Evolutionary conservation across 2,329 filamentous ascomycete species (phyloP), one percentile per base, ranked within the genome.

Genomic region (Penicillium nordicum): DNA sequence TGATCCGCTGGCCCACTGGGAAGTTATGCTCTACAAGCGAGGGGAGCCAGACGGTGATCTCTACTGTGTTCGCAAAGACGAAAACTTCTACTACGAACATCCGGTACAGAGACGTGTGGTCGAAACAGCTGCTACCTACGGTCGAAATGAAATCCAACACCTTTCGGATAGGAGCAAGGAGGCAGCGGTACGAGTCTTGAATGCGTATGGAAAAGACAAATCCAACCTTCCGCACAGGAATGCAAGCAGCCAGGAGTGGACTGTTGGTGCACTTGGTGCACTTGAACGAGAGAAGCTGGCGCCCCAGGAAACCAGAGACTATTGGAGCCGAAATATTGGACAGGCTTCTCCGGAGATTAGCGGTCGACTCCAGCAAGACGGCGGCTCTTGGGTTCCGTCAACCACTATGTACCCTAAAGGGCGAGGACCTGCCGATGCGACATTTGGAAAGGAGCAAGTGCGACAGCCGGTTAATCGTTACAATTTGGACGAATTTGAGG

Each of bases 181-280:
- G n/a, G 6, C n/a, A 6, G 36, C 36, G 10, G 36, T 10, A 11
- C 36, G 2, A 3, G 4, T 21, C 10, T 38, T 38, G 36, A 16
- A 38, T 38, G 2, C 36, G 36, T 38, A 38, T 11, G 36, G 36
- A 21, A 38, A 21, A 11, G 36, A 38, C n/a, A 38, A 11, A 38
- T 21, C 9, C 36, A 38, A 38, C 36, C n/a, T 38, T 21, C 36
- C 36, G 0, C n/a, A 2, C 1, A 2, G 9, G 0, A 1, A 12
- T 38, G 36, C n/a, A 38, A 38, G 1, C n/a, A 2, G n/a, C 2
- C 36, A 38, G 36, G n/a, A 38, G 2, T 38, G 36, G 36, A 38
- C n/a, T 1, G n/a, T 38, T 11, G 36, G 36, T 12, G 36, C 36
- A 38, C 36, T 38, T 38, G 36, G n/a, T 12, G 37, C 37, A 0